These are phyloP conservation scores for Aspergillus transmontanensis DNA, from an alignment of 2,329 filamentous ascomycete genomes.

Conservation along the genomic window DNA sequence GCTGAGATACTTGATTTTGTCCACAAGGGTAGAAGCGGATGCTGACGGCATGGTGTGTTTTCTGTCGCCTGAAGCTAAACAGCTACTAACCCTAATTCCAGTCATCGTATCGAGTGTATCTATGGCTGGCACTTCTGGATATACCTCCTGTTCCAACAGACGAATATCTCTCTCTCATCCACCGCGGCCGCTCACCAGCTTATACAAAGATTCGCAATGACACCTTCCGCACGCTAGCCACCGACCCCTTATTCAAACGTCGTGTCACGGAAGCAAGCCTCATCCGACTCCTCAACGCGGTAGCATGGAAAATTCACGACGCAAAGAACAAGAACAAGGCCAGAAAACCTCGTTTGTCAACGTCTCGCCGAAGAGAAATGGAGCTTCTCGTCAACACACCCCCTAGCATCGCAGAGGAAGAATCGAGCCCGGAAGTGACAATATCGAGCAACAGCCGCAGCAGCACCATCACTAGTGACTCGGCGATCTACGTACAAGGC, in stretches of 20 bases:
- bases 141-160: conserved; percentile 83
- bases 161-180: conserved; percentile 84
- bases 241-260: conserved; percentile 93
- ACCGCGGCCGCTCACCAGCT: conserved; percentile 88
- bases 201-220: conserved; percentile 99
- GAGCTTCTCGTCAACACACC: conserved; percentile 43
- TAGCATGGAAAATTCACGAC: conserved; percentile 92
- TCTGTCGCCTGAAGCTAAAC: neutral
- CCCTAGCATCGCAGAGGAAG: conserved; percentile 42
- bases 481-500: conserved; percentile 92
- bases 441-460: conserved; percentile 21
- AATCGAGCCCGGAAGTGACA: conserved; percentile 42
- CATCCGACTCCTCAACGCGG: conserved; percentile 89
- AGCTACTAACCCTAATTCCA: conserved; percentile 38
- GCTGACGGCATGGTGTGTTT: conserved; percentile 54
- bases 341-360: conserved; percentile 38
- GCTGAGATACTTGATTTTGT: conserved; percentile 52
- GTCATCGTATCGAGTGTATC: conserved; percentile 91
- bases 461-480: conserved; percentile 56
- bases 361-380: conserved; percentile 51
- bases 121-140: conserved; percentile 93
- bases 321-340: conserved; percentile 62
- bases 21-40: conserved; percentile 53
- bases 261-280: conserved; percentile 94
- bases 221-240: conserved; percentile 93